A percentile compares a stretch with the other conserved stretches of the same genome.
Evolutionary conservation across 768 basidiomycete species (phyloP).

Genomic region (Phaeotremella fagi): DNA sequence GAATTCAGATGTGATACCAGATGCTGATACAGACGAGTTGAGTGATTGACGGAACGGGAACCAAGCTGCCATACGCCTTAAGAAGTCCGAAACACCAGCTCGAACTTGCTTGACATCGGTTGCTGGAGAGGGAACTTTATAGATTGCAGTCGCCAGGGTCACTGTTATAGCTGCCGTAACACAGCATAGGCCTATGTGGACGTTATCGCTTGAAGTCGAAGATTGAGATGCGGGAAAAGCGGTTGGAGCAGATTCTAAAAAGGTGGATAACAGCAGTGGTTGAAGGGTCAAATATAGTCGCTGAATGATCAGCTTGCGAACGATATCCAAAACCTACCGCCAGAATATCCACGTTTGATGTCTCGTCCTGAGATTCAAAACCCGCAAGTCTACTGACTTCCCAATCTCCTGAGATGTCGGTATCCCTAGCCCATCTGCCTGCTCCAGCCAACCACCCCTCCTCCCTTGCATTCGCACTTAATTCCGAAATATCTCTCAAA

Average conservation of each 20-base stretch:
- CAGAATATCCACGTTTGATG: no score
- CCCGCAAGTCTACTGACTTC: constrained; percentile 26
- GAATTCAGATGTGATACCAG: constrained; percentile 21
- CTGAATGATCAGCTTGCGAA: constrained; percentile 21
- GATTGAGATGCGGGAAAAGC: constrained; percentile 62
- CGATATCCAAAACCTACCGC: no score
- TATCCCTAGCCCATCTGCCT: constrained; percentile 6
- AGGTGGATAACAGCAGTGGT: constrained; percentile 71
- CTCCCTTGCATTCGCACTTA: constrained; percentile 1
- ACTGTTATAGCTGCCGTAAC: constrained; percentile 31
- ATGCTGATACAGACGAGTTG: constrained; percentile 1
- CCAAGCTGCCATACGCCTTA: constrained; percentile 72
- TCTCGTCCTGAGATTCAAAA: constrained; percentile 9
- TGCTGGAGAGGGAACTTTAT: not conserved
- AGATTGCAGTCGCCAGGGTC: constrained; percentile 28
- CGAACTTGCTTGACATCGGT: constrained; percentile 20
- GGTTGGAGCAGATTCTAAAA: constrained; percentile 78
- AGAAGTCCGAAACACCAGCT: constrained; percentile 48
- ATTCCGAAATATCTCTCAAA: constrained; percentile 4
- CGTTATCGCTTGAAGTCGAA: constrained; percentile 18
- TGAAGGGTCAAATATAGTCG: constrained; percentile 67
- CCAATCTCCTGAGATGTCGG: constrained; percentile 19
- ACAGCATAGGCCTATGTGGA: constrained; percentile 33
- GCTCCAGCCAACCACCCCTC: constrained; percentile 3
- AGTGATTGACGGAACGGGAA: constrained; percentile 62